Evolutionary conservation across 257 asterid genomes (phyloP).

Genomic region (Solanum sitiens): DNA sequence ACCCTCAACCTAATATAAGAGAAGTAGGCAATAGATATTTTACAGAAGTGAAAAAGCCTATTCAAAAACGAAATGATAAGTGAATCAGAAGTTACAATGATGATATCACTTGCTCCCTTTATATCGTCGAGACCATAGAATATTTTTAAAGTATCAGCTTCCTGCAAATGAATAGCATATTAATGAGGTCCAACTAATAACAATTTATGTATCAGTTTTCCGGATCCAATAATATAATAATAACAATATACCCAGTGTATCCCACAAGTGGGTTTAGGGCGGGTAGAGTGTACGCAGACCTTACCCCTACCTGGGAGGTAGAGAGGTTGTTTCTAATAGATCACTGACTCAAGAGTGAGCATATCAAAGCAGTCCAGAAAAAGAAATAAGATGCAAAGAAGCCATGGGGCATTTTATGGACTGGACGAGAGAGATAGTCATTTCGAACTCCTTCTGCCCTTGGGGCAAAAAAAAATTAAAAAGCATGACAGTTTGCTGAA

Average conservation of each 20-base stretch:
- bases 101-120: constrained; percentile 70
- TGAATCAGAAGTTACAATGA: constrained; percentile 44
- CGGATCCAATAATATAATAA: not conserved
- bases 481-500: not conserved
- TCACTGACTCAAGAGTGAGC: not conserved
- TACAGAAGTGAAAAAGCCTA: not conserved
- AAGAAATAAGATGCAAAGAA: not conserved
- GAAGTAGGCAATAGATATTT: constrained; percentile 5
- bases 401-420: not conserved
- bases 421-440: not conserved
- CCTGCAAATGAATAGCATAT: constrained; percentile 40
- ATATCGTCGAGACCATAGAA: constrained; percentile 90
- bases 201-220: not conserved
- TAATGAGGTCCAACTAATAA: constrained; percentile 1
- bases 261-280: not conserved
- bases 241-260: not conserved
- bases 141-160: constrained; percentile 65
- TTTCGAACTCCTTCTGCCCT: not conserved
- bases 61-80: not conserved
- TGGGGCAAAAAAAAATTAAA: not conserved
- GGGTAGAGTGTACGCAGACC: not conserved
- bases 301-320: not conserved
- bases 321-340: not conserved
- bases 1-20: constrained; percentile 73
- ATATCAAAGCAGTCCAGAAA: not conserved